Conservation (phyloP, 331 rosid genomes). For the Telfairia occidentalis region DNA sequence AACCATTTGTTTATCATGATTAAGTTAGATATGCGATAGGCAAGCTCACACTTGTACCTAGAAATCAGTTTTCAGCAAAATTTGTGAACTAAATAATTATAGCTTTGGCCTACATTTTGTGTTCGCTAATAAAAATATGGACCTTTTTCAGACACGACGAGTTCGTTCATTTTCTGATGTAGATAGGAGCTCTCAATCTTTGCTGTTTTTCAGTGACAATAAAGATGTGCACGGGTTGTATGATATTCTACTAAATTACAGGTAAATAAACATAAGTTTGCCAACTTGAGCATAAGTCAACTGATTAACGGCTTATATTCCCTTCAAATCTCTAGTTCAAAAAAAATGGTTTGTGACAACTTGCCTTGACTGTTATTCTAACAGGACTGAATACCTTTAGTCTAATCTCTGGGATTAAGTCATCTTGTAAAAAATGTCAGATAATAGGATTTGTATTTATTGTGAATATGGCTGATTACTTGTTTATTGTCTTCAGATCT, state of each 20-base stretch:
- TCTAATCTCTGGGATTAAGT: neutral
- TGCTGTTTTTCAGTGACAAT: constrained; percentile 63
- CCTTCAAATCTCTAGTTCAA: no score
- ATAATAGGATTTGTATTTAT: neutral
- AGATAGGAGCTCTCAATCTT: constrained; percentile 66
- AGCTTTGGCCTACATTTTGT: neutral
- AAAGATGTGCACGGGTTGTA: constrained; percentile 58
- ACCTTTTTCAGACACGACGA: constrained; percentile 54
- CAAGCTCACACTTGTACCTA: neutral
- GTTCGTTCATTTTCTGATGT: constrained; percentile 49
- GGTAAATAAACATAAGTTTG: constrained; percentile 29
- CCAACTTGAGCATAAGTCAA: neutral
- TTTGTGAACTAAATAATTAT: neutral
- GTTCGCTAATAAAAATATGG: constrained; percentile 9
- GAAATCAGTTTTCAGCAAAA: neutral
- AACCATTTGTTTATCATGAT: constrained; percentile 1
- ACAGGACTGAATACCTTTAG: neutral
- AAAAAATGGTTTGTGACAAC: no score
- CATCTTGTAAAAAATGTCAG: neutral
- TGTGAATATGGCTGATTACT: neutral
- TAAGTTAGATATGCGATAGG: neutral
- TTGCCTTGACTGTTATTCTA: neutral
- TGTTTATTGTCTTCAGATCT: constrained; percentile 35
- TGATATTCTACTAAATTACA: constrained; percentile 72
- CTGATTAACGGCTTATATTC: no score